These are phyloP conservation scores for Cordyceps pruinosa DNA, from an alignment of 2,329 filamentous ascomycete species.

Conservation along the genomic window DNA sequence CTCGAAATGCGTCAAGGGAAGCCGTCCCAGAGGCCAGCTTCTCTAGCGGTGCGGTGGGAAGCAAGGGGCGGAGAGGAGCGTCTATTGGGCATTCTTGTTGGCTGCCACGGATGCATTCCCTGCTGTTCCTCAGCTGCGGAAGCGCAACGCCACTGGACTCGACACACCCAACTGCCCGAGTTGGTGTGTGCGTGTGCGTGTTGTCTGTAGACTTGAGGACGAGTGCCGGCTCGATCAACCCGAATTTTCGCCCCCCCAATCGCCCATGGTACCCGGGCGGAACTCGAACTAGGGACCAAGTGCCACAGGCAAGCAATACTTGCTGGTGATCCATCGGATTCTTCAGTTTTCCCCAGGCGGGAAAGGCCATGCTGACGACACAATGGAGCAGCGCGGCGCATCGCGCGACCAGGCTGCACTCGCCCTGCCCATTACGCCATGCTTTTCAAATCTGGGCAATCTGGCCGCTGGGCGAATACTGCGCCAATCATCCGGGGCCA, in stretches of 20 bases:
- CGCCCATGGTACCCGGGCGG: not conserved
- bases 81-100: conserved; percentile 6
- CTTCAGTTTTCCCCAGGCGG: not conserved
- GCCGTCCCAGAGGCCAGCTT: not conserved
- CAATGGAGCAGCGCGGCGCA: not conserved
- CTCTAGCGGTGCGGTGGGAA: not conserved
- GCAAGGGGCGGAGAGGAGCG: not conserved
- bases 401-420: not conserved
- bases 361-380: not conserved
- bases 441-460: not conserved
- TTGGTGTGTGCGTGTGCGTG: not conserved
- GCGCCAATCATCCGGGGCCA: not conserved
- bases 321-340: not conserved
- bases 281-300: not conserved
- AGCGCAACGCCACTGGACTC: conserved; percentile 7
- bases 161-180: not conserved
- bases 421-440: not conserved
- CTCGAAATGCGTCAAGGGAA: not conserved
- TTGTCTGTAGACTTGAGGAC: not conserved
- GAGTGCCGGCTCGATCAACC: not conserved
- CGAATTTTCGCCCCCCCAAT: not conserved
- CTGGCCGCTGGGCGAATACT: not conserved
- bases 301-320: not conserved
- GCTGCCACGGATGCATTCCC: not conserved
- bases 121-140: not conserved